phyloP scores from a whole-genome alignment of 495 filamentous ascomycete species.

The Xylaria venustula region DNA sequence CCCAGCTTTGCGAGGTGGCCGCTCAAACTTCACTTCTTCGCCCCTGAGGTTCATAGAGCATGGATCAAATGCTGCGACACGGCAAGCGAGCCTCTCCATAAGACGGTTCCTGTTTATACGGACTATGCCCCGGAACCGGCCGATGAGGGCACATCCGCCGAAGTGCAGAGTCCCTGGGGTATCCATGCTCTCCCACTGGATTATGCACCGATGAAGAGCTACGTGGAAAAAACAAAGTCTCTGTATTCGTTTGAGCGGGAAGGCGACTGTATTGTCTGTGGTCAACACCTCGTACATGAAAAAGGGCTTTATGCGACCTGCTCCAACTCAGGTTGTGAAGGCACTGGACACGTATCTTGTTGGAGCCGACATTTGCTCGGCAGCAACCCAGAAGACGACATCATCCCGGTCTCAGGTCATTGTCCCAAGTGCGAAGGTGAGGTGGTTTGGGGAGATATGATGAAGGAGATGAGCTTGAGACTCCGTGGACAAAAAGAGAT shows the following conservation, averaged over 20 bases:
- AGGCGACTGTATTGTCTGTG: conserved; percentile 65
- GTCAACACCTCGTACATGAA: conserved; percentile 42
- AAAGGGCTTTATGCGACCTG: conserved; percentile 66
- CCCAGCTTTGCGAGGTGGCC: conserved; percentile 78
- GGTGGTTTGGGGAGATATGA: conserved; percentile 72
- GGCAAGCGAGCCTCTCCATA: conserved; percentile 45
- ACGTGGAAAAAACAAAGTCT: conserved; percentile 69
- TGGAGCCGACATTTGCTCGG: conserved; percentile 65
- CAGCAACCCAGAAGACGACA: conserved; percentile 36
- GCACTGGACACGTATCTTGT: conserved; percentile 73
- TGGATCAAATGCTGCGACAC: conserved; percentile 66
- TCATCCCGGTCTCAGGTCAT: conserved; percentile 67
- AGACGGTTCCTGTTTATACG: conserved; percentile 52
- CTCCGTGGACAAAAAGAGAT: conserved; percentile 64
- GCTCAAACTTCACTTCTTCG: conserved; percentile 79
- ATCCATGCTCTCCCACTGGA: conserved; percentile 62
- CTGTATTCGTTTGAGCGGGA: conserved; percentile 60
- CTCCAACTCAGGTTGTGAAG: conserved; percentile 61
- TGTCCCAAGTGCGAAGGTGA: conserved; percentile 70
- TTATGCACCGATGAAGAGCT: conserved; percentile 62
- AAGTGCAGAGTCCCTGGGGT: conserved; percentile 33
- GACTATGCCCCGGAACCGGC: conserved; percentile 42
- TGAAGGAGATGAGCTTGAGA: conserved; percentile 76
- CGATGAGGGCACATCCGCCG: not conserved
- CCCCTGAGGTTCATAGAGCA: conserved; percentile 58